Evolutionary conservation across 2,329 filamentous ascomycete genomes (phyloP).

Genomic region (Diaporthe sp.): DNA sequence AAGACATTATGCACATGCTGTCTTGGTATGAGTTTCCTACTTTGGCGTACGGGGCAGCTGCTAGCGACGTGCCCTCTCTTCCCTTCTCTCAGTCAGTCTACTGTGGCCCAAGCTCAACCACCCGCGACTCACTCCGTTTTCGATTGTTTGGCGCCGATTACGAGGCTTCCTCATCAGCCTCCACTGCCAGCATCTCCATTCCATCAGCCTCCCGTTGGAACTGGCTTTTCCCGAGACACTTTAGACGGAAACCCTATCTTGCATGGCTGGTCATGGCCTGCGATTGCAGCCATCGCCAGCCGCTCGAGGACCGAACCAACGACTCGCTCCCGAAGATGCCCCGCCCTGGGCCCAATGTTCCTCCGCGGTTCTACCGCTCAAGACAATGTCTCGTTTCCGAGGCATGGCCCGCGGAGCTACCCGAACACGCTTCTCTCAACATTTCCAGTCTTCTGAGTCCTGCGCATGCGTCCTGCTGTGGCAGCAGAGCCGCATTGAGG

Average conservation of each 20-base stretch:
- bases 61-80: neutral
- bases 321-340: conserved; percentile 10
- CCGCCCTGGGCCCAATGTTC: neutral
- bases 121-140: conserved; percentile 26
- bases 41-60: neutral
- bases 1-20: neutral
- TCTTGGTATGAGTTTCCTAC: neutral
- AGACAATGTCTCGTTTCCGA: conserved; percentile 5
- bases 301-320: neutral
- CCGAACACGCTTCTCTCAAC: neutral
- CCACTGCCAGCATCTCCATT: neutral
- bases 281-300: neutral
- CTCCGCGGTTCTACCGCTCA: neutral
- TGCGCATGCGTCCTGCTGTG: neutral
- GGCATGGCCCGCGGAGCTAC: neutral
- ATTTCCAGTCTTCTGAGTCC: neutral
- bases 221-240: neutral
- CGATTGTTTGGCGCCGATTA: conserved; percentile 1
- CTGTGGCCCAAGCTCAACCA: conserved; percentile 12
- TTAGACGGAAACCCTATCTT: neutral
- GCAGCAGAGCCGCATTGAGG: conserved; percentile 13
- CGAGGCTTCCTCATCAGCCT: neutral
- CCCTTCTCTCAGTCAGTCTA: neutral
- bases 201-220: neutral
- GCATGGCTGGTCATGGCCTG: neutral